phyloP scores from a whole-genome alignment of 78 protist species.

The Speleostelium caveatum region DNA sequence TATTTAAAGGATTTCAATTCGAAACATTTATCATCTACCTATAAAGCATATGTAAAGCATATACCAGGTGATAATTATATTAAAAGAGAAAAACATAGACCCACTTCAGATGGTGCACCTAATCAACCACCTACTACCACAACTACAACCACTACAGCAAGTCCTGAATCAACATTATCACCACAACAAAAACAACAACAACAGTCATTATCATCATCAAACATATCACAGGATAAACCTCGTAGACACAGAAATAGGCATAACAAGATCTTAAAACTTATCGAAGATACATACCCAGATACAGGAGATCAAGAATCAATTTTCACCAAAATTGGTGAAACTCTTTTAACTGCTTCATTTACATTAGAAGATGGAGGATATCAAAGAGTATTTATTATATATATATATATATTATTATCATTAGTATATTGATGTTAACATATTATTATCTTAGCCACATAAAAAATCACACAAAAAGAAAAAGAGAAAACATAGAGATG shows the following conservation, averaged over 20 bases:
- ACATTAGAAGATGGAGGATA: constrained; percentile 71
- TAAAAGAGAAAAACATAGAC: constrained; percentile 61
- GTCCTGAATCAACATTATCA: constrained; percentile 9
- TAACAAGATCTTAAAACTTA: constrained; percentile 2
- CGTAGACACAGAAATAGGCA: neutral
- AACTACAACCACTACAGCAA: neutral
- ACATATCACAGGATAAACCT: constrained; percentile 11
- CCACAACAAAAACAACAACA: constrained; percentile 39
- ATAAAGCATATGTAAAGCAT: constrained; percentile 72
- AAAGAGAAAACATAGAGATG: constrained; percentile 30
- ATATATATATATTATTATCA: neutral
- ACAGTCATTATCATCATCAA: too few relatives aligned
- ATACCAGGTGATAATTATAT: constrained; percentile 80
- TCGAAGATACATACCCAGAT: constrained; percentile 20
- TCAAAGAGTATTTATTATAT: constrained; percentile 2
- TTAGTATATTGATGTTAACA: too few relatives aligned
- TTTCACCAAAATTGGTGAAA: constrained; percentile 28
- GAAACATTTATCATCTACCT: constrained; percentile 73
- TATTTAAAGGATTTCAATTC: constrained; percentile 49
- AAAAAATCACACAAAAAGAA: constrained; percentile 16
- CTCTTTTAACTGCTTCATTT: constrained; percentile 45
- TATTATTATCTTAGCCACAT: constrained; percentile 1
- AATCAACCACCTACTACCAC: neutral
- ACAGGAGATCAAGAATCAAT: constrained; percentile 58
- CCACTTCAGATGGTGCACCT: neutral